phyloP scores from a whole-genome alignment of 176 grass and related monocot genomes.

The Melocanna baccifera region DNA sequence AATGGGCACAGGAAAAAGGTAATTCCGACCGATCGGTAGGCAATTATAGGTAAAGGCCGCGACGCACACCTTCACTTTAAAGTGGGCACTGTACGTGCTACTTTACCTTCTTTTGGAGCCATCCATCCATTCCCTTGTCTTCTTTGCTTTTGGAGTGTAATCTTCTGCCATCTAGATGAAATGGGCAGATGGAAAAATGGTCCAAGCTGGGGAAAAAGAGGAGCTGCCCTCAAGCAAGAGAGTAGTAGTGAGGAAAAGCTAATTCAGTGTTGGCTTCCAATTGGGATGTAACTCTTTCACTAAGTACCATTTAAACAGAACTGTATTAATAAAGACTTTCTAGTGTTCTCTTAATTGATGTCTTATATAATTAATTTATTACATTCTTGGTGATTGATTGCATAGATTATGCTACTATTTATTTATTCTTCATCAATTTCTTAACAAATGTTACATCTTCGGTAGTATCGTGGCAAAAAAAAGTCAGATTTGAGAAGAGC shows the following conservation, averaged over 20 bases:
- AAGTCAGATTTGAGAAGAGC: too few relatives aligned
- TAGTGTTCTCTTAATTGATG: too few relatives aligned
- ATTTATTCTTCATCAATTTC: too few relatives aligned
- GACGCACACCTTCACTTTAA: constrained; percentile 11
- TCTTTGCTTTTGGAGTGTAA: constrained; percentile 9
- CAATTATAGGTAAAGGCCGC: neutral
- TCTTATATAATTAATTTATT: too few relatives aligned
- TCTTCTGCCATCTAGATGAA: neutral
- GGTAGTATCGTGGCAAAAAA: too few relatives aligned
- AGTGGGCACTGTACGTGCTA: constrained; percentile 16
- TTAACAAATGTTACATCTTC: too few relatives aligned
- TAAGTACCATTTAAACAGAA: too few relatives aligned
- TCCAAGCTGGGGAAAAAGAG: constrained; percentile 9
- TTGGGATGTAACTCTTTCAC: neutral
- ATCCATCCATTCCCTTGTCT: neutral
- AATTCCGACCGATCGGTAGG: neutral
- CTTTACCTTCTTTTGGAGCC: constrained; percentile 63
- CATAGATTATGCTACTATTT: too few relatives aligned
- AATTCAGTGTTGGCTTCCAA: constrained; percentile 7
- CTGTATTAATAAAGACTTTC: too few relatives aligned
- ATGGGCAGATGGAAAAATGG: neutral
- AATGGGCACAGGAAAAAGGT: neutral
- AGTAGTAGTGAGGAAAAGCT: constrained; percentile 4
- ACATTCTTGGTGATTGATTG: too few relatives aligned
- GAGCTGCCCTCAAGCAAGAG: constrained; percentile 19